These are phyloP conservation scores for Paramecium pentaurelia DNA, from an alignment of 73 alveolate species.

Conservation along the genomic window DNA sequence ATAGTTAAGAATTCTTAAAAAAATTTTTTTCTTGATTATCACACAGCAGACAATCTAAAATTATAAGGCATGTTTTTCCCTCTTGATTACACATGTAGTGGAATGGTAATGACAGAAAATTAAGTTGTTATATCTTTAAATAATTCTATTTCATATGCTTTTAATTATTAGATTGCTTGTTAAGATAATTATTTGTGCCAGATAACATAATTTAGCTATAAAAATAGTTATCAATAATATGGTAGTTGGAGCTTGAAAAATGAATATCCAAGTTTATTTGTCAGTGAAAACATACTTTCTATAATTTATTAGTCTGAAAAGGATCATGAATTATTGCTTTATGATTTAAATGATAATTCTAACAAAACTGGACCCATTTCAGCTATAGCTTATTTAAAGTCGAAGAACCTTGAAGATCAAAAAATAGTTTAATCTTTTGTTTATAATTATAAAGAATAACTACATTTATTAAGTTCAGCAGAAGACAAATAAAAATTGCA, in stretches of 20 bases:
- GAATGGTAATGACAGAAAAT: neutral
- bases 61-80: neutral
- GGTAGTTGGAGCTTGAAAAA: neutral
- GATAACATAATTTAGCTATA: neutral
- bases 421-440: neutral
- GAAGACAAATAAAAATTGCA: neutral
- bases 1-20: neutral
- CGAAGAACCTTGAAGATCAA: neutral
- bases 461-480: neutral
- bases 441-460: neutral
- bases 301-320: neutral
- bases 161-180: neutral
- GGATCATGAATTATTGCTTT: neutral
- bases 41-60: neutral
- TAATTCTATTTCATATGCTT: neutral
- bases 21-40: neutral
- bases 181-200: neutral
- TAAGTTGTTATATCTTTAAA: neutral
- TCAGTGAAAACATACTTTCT: neutral
- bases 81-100: neutral
- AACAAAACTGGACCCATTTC: neutral
- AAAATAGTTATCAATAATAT: neutral
- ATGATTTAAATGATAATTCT: neutral
- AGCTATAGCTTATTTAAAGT: neutral
- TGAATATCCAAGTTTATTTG: neutral